Conservation (phyloP, 1,284 basidiomycete species). For the Pascua sp. region DNA sequence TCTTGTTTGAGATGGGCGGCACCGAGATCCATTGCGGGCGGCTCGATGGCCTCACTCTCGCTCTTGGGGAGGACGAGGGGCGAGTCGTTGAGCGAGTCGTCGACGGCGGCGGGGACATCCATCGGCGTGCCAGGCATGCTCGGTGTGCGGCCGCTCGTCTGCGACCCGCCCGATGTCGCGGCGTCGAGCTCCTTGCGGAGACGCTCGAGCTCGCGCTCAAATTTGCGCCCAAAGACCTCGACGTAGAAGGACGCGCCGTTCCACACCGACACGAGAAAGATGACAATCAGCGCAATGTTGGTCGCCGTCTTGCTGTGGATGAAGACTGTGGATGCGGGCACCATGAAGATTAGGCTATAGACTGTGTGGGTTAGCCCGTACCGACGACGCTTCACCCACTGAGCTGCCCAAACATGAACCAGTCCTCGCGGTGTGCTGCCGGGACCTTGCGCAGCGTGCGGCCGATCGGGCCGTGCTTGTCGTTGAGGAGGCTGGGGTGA, state of each 20-base stretch:
- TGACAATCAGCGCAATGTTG: constrained; percentile 67
- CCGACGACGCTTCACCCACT: too few species aligned
- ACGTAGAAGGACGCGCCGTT: constrained; percentile 65
- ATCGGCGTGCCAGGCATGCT: constrained; percentile 10
- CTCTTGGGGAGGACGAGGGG: constrained; percentile 35
- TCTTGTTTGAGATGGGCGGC: neutral
- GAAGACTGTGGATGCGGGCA: constrained; percentile 71
- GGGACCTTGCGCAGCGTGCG: constrained; percentile 61
- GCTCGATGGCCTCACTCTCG: constrained; percentile 17
- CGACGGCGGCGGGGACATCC: neutral
- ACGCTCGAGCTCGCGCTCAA: constrained; percentile 82
- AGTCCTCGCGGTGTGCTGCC: constrained; percentile 61
- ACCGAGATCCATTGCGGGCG: constrained; percentile 2
- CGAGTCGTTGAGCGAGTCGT: constrained; percentile 13
- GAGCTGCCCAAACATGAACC: constrained; percentile 82
- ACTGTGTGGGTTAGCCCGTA: constrained; percentile 54
- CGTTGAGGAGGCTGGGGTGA: constrained; percentile 62
- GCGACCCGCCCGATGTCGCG: constrained; percentile 21
- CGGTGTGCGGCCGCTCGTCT: constrained; percentile 15
- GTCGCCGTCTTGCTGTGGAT: constrained; percentile 72
- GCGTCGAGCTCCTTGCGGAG: constrained; percentile 68
- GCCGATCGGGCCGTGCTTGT: constrained; percentile 78
- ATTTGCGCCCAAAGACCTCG: constrained; percentile 93
- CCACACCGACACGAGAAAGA: constrained; percentile 72
- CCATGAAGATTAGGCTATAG: constrained; percentile 78